Conservation (phyloP, 2,329 filamentous ascomycete genomes). For the Aspergillus sergii region DNA sequence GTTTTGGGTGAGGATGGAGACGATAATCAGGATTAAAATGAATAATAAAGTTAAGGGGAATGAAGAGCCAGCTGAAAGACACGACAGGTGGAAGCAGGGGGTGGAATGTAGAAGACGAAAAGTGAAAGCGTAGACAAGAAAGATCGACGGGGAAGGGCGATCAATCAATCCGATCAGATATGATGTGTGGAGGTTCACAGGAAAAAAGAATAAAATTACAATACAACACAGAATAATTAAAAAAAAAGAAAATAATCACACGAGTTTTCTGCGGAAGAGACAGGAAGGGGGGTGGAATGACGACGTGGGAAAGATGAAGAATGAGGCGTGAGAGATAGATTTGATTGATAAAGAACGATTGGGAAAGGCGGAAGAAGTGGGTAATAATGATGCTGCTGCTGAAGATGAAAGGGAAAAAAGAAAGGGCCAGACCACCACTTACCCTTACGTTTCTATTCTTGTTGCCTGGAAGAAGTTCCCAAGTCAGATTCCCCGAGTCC, state of each 20-base stretch:
- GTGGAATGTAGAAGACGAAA: neutral
- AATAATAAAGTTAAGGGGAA: neutral
- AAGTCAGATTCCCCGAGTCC: neutral
- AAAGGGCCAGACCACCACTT: neutral
- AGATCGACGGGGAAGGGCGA: conserved; percentile 21
- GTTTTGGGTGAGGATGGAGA: conserved; percentile 1
- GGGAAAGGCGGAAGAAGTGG: conserved; percentile 12
- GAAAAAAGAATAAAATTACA: neutral
- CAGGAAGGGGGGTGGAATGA: neutral
- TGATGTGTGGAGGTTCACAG: conserved; percentile 15
- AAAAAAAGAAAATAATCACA: neutral
- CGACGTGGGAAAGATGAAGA: neutral
- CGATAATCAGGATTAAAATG: conserved; percentile 1
- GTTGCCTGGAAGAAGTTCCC: neutral
- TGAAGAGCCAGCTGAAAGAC: neutral
- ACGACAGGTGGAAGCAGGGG: neutral
- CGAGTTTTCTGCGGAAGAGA: neutral
- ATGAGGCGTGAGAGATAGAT: conserved; percentile 5
- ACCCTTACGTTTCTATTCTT: neutral
- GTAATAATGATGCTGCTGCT: conserved; percentile 11
- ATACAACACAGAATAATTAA: neutral
- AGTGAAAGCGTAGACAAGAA: conserved; percentile 8
- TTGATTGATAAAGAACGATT: conserved; percentile 10
- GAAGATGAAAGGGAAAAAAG: conserved; percentile 7
- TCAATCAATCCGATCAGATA: conserved; percentile 27